Evolutionary conservation across 2,329 filamentous ascomycete genomes (phyloP).

Genomic region (Arthroderma sp.): DNA sequence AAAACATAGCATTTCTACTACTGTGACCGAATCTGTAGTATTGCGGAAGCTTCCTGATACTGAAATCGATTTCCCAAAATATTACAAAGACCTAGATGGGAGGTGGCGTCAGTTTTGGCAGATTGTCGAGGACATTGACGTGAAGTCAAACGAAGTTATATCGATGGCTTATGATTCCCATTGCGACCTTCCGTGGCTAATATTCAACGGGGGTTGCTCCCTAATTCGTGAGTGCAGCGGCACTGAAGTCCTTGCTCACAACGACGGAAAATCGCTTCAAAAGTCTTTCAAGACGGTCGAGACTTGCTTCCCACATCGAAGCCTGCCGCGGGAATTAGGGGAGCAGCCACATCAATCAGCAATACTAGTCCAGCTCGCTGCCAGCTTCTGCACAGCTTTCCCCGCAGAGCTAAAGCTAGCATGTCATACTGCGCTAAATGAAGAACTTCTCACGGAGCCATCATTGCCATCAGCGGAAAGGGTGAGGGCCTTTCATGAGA

Average conservation of each 20-base stretch:
- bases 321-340: slow-evolving; percentile 35
- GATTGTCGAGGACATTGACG: slow-evolving; percentile 72
- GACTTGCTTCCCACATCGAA: slow-evolving; percentile 32
- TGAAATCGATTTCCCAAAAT: slow-evolving; percentile 61
- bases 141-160: slow-evolving; percentile 68
- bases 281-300: slow-evolving; percentile 26
- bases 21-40: slow-evolving; percentile 56
- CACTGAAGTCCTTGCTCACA: slow-evolving; percentile 63
- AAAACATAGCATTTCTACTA: slow-evolving; percentile 61
- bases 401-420: slow-evolving; percentile 55
- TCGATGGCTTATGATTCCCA: slow-evolving; percentile 61
- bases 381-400: slow-evolving; percentile 57
- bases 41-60: slow-evolving; percentile 48
- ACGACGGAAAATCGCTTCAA: slow-evolving; percentile 35
- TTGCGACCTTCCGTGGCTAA: slow-evolving; percentile 64
- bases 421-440: slow-evolving; percentile 53
- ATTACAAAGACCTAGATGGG: slow-evolving; percentile 57
- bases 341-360: slow-evolving; percentile 43
- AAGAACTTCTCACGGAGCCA: slow-evolving; percentile 62
- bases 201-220: slow-evolving; percentile 69
- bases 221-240: slow-evolving; percentile 67
- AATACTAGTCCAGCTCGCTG: slow-evolving; percentile 54
- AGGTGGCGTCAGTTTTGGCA: slow-evolving; percentile 90
- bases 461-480: slow-evolving; percentile 57
- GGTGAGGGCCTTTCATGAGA: slow-evolving; percentile 65